Base-by-base conservation (phyloP, 2,329 filamentous ascomycete genomes). In the Fusarium solani-melongenae region DNA sequence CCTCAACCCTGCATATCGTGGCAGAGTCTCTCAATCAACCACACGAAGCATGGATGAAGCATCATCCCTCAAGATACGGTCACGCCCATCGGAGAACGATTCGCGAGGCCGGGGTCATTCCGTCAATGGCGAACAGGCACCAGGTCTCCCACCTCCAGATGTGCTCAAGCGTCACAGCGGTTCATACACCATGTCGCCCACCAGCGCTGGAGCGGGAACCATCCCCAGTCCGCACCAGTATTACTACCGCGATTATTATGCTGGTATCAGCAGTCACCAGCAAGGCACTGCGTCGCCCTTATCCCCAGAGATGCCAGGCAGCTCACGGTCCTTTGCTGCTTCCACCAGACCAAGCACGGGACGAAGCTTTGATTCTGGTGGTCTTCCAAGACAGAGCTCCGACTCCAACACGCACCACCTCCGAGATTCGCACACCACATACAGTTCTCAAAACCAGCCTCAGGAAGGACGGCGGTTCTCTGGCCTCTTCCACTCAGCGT, bases 401-500 rank as follows among this genome's bases (percentile, higher is more conserved):
- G 89, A 91, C 15, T 88, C 85, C 14, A 78, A 81, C 44, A 80
- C 80, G 22, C 84, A 85, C 12, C 80, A 81, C 39, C 84, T 86
- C 41, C 86, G 87, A 33, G 88, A 91, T 73, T 91, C 90, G 0
- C 87, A 83, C 68, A 89, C 88, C 14, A 87, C 86, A 6, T 88
- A 88, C 77, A 86, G 85, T 71, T 88, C 88, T 46, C 84, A 82
- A 71, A 83, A 85, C 67, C 84, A 82, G 39, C 81, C 82, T 27
- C 84, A 81, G 67, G 85, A 88, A 14, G 81, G 81, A 34, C 86
- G 87, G 41, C 91, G 92, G 46, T 92, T 90, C 76, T 95, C 93
- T 0, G 93, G 92, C 6, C 85, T 97, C 24, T 98, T 98, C 84
- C 94, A 94, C 69, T 97, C 95, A 1, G 95, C 95, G 6, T 89